Evolutionary conservation across 148 eudicot genomes (phyloP).

Genomic region (Rhododendron ovatum): DNA sequence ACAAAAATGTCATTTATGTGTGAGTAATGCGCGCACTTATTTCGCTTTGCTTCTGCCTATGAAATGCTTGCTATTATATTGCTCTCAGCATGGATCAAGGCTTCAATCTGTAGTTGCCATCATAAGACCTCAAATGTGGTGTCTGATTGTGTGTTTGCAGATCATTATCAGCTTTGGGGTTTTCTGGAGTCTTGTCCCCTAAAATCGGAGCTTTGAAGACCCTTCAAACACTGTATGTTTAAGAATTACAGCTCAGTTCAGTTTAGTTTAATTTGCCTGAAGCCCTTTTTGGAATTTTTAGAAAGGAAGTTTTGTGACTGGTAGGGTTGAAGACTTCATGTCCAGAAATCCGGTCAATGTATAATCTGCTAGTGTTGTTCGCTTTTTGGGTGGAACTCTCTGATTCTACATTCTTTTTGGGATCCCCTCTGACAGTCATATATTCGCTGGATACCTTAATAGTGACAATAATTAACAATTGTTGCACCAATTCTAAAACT

Average conservation of each 20-base stretch:
- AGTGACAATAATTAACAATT: background rate
- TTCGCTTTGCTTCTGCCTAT: background rate
- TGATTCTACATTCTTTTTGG: too few relatives aligned
- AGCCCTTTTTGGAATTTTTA: background rate
- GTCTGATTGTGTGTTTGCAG: slow-evolving; percentile 36
- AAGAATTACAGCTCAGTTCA: background rate
- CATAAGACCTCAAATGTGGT: background rate
- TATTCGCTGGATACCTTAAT: background rate
- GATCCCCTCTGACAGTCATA: background rate
- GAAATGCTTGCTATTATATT: background rate
- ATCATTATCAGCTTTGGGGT: slow-evolving; percentile 68
- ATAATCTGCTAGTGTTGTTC: background rate
- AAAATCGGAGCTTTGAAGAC: slow-evolving; percentile 50
- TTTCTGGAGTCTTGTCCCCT: slow-evolving; percentile 66
- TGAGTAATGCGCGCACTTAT: slow-evolving; percentile 30
- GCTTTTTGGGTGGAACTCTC: background rate
- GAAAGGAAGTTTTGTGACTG: background rate
- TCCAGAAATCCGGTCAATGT: background rate
- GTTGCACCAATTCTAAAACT: background rate
- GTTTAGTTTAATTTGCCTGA: background rate
- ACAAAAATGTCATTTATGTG: slow-evolving; percentile 54
- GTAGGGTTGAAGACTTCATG: background rate
- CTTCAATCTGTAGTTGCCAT: background rate
- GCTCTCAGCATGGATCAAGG: background rate
- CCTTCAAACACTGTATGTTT: slow-evolving; percentile 70